phyloP scores from a whole-genome alignment of 1,284 basidiomycete genomes.

The Malassezia nana region DNA sequence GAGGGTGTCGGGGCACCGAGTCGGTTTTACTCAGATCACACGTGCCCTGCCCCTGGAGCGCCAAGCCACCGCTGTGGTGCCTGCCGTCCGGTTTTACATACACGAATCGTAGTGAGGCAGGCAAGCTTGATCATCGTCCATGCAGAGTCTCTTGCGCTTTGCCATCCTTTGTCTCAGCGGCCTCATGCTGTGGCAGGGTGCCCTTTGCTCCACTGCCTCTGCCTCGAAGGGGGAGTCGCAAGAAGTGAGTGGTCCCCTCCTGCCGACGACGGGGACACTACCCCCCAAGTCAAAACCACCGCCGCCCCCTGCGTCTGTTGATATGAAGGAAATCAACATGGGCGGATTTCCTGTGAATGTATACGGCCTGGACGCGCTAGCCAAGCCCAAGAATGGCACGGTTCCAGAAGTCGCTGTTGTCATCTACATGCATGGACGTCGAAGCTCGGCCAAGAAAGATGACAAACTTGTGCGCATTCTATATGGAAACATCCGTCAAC shows the following conservation, averaged over 20 bases:
- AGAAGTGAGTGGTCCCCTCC: not conserved
- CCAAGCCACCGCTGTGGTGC: no score
- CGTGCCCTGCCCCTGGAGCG: not conserved
- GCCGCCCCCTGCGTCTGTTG: not conserved
- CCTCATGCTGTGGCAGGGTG: not conserved
- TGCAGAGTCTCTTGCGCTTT: not conserved
- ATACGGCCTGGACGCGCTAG: slow-evolving; percentile 36
- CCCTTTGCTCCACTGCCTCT: not conserved
- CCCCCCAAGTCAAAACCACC: not conserved
- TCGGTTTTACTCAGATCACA: not conserved
- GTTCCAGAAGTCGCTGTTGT: slow-evolving; percentile 20
- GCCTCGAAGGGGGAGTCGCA: not conserved
- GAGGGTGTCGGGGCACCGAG: not conserved
- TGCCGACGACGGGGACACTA: not conserved
- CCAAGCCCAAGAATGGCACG: slow-evolving; percentile 10
- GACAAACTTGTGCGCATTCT: slow-evolving; percentile 48
- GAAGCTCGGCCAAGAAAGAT: slow-evolving; percentile 54
- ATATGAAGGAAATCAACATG: slow-evolving; percentile 20
- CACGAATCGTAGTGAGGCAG: no score
- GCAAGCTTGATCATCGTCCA: no score
- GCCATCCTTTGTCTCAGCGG: not conserved
- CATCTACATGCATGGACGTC: slow-evolving; percentile 19
- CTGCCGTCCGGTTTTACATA: no score
- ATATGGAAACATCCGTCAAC: not conserved
- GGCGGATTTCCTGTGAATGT: slow-evolving; percentile 38